Conservation (phyloP, 805 yeast species). For the Millerozyma acaciae region DNA sequence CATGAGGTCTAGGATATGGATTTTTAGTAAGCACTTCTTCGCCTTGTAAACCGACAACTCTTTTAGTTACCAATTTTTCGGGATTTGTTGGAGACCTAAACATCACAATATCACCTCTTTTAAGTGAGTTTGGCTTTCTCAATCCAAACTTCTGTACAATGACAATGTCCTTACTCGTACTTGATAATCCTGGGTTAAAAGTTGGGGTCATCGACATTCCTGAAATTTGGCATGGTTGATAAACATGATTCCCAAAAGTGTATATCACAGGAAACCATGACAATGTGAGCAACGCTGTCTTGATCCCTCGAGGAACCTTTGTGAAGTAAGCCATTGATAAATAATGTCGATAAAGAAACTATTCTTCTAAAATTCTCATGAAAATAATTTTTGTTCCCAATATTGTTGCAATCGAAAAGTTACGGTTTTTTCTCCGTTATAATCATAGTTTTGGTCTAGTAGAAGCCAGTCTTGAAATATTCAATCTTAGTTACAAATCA, state of each 20-base stretch:
- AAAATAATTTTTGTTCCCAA: too few relatives aligned
- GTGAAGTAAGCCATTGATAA: constrained; percentile 7
- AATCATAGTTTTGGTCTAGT: constrained; percentile 2
- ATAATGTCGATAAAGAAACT: too few relatives aligned
- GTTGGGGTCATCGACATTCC: constrained; percentile 91
- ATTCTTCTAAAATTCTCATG: too few relatives aligned
- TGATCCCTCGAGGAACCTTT: constrained; percentile 11
- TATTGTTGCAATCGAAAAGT: neutral
- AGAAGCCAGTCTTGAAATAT: neutral
- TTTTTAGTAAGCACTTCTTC: constrained; percentile 60
- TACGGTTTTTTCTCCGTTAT: constrained; percentile 1
- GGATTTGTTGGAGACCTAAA: constrained; percentile 82
- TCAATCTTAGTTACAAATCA: neutral
- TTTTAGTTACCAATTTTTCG: constrained; percentile 66
- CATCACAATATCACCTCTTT: constrained; percentile 69
- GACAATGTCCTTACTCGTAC: constrained; percentile 54
- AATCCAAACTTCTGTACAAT: constrained; percentile 63
- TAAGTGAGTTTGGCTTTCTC: constrained; percentile 42
- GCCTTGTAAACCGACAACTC: constrained; percentile 74
- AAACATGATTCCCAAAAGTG: constrained; percentile 64
- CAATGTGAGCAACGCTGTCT: constrained; percentile 25
- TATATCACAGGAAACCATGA: constrained; percentile 79
- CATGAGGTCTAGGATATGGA: constrained; percentile 62
- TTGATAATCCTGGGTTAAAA: constrained; percentile 61
- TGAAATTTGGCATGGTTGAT: constrained; percentile 66